phyloP scores from a whole-genome alignment of 768 basidiomycete species.

The Auricularia sp. region DNA sequence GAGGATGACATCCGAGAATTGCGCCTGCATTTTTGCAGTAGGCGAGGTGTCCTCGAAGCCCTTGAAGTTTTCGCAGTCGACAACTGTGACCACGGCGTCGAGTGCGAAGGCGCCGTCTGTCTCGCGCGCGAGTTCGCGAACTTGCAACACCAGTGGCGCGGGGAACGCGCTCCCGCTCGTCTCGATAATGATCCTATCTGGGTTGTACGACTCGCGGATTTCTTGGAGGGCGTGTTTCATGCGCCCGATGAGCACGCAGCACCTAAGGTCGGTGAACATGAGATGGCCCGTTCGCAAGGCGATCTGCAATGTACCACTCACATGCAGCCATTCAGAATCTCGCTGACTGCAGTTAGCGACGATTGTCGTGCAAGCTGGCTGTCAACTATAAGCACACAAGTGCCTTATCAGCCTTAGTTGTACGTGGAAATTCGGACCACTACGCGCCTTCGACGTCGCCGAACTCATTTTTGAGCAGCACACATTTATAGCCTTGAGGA shows the following conservation, averaged over 20 bases:
- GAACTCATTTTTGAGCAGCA: conserved; percentile 92
- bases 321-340: conserved; percentile 97
- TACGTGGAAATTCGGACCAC: not conserved
- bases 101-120: conserved; percentile 66
- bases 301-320: conserved; percentile 25
- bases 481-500: conserved; percentile 78
- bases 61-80: conserved; percentile 68
- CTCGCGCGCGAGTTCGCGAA: conserved; percentile 78
- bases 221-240: conserved; percentile 87
- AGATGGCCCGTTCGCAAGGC: too few species aligned
- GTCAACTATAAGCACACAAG: conserved; percentile 47
- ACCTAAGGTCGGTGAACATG: conserved; percentile 36
- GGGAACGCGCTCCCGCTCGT: conserved; percentile 94
- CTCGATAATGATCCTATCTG: conserved; percentile 91
- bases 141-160: conserved; percentile 89
- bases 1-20: conserved; percentile 85
- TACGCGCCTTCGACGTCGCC: conserved; percentile 73
- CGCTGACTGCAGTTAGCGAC: conserved; percentile 75
- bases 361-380: conserved; percentile 83
- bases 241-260: conserved; percentile 88
- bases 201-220: conserved; percentile 68
- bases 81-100: conserved; percentile 85
- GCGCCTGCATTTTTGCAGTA: conserved; percentile 90
- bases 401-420: too few species aligned
- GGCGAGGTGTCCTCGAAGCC: conserved; percentile 91